Conservation (phyloP, 2,329 filamentous ascomycete species). For the Neurospora sp. region DNA sequence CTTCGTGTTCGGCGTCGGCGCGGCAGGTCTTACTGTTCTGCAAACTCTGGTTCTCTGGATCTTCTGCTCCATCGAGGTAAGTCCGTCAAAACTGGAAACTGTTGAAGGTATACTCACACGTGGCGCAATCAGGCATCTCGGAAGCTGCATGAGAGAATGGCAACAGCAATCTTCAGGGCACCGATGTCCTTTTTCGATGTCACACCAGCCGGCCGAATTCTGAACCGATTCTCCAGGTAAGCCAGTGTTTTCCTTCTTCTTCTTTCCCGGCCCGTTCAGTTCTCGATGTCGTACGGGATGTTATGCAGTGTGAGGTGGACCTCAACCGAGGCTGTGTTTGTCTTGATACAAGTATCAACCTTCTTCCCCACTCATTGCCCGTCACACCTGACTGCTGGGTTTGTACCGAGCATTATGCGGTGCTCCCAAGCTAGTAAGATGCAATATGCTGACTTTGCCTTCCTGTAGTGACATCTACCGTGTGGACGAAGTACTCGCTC, state of each 20-base stretch:
- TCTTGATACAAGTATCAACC: background rate
- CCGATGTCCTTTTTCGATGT: conserved; percentile 99
- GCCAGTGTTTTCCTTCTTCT: conserved; percentile 20
- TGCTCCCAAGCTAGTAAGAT: conserved; percentile 6
- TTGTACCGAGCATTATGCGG: conserved; percentile 5
- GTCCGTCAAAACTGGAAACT: conserved; percentile 11
- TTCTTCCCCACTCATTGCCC: background rate
- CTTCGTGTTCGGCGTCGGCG: conserved; percentile 86
- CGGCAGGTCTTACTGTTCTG: conserved; percentile 72
- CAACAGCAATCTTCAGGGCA: conserved; percentile 89
- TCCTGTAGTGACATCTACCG: conserved; percentile 58
- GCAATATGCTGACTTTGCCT: conserved; percentile 17
- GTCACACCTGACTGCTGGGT: background rate
- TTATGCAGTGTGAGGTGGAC: conserved; percentile 5
- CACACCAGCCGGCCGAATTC: conserved; percentile 87
- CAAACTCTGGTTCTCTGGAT: conserved; percentile 98
- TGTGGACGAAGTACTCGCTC: conserved; percentile 86
- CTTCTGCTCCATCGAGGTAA: conserved; percentile 94
- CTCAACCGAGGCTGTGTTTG: conserved; percentile 5
- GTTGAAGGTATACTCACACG: conserved; percentile 6
- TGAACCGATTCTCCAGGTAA: conserved; percentile 90
- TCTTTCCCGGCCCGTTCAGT: background rate
- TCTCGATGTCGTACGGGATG: conserved; percentile 9
- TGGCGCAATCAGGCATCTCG: conserved; percentile 58
- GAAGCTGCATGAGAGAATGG: conserved; percentile 96